Evolutionary conservation across 129 eudicot genomes (phyloP), one percentile per base, ranked within the genome.

Genomic region (Lactuca saligna): DNA sequence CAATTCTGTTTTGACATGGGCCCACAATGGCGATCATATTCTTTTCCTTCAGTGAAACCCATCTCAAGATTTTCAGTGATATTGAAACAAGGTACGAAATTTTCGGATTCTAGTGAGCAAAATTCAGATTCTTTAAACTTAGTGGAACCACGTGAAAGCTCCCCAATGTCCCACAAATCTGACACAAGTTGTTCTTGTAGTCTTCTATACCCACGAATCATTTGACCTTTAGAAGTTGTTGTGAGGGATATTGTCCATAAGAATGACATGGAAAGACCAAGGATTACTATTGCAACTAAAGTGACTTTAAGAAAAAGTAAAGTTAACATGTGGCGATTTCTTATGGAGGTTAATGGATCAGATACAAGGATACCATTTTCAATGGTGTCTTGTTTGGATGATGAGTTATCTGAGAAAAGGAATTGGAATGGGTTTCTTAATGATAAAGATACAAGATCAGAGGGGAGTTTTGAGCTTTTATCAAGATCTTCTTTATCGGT

Each of bases 181-280:
- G 95, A 87, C 14, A 93, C 97, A 37, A 93, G 95, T 74, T 93
- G 97, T 72, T 93, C 95, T 60, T 93, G 99, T 37, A 93, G 79
- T 54, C 92, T 85, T 68, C 99, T 85, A 73, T 93, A 89, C 32
- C 99, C 96, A 54, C 68, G 97, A 58, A 71, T 78, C 71, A 82
- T 76, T 35, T 85, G 92, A 67, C 88, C 88, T 78, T 87, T 85
- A 14, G 93, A 78, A 34, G 77, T 62, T 46, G 80, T 75, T 5
- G 93, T 81, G 50, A 93, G 79, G 6, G 97, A 84, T 3, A 93
- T 42, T 58, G 97, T 85, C 99, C 97, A 93, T 86, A 92, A 77
- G 74, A 89, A 87, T 9, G 99, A 93, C 51, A 92, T 83, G 9
- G 90, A 72, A 63, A 93, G 79, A 54, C 97, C 97, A 70, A 93